Conservation (phyloP, 768 basidiomycete species). For the Boletus sp. region DNA sequence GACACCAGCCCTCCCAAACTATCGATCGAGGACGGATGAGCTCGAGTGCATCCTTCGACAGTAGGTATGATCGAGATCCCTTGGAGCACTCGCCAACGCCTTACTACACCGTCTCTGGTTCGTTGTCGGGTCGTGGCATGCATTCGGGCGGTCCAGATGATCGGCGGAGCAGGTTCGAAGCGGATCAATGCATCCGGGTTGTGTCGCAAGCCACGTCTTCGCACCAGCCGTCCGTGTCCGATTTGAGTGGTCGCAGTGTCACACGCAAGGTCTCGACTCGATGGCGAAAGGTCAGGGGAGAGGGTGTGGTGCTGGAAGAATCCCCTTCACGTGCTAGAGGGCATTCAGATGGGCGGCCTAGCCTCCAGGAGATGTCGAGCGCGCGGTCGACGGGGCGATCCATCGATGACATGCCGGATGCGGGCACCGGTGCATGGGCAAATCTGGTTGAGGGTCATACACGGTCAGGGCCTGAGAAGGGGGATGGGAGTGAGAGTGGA, state of each 20-base stretch:
- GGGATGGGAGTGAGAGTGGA: constrained; percentile 30
- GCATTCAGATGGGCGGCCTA: constrained; percentile 25
- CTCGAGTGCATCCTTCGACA: constrained; percentile 4
- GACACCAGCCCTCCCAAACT: constrained; percentile 15
- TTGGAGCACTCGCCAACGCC: constrained; percentile 31
- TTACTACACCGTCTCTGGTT: constrained; percentile 58
- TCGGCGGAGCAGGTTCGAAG: constrained; percentile 10
- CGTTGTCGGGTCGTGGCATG: constrained; percentile 41
- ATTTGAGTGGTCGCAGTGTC: constrained; percentile 22
- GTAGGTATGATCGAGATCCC: constrained; percentile 15
- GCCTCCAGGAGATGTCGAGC: constrained; percentile 33
- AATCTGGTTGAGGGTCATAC: constrained; percentile 10
- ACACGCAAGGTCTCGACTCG: constrained; percentile 36
- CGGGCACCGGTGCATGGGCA: constrained; percentile 10
- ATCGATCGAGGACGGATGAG: constrained; percentile 27
- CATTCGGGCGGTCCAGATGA: constrained; percentile 45
- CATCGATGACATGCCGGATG: constrained; percentile 16
- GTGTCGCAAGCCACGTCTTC: not conserved
- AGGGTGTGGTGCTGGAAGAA: constrained; percentile 19
- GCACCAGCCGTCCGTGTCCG: constrained; percentile 9
- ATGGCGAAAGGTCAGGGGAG: constrained; percentile 28
- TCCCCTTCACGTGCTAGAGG: constrained; percentile 15
- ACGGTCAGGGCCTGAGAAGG: constrained; percentile 16
- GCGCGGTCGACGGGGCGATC: constrained; percentile 10
- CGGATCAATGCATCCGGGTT: not conserved